Base-by-base conservation (phyloP, 129 eudicot species). In the Flaveria robusta region DNA sequence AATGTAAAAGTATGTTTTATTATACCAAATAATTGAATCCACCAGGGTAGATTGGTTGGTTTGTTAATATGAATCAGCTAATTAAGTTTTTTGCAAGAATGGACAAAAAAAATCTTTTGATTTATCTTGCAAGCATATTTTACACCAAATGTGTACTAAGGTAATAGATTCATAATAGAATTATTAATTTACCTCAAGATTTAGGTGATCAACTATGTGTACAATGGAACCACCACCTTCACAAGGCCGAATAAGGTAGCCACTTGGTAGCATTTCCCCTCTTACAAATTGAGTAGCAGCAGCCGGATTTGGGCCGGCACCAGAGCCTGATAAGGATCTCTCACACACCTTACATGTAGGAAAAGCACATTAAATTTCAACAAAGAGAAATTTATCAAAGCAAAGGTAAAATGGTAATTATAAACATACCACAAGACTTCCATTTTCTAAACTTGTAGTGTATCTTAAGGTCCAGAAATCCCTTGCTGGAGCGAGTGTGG, bases 391-490 rank as follows among this genome's bases (percentile, higher is more conserved):
- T 0, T 15, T 7, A 37, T 26, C 26, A 34, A 41, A 22, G 12
- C 12, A 29, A 24, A 19, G 11, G 26, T 64, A 4, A 63, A 64
- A 46, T 8, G 54, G n/a, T 19, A 41, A 14, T 51, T 11, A 65
- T 60, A 34, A 46, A 72, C 79, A 7, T 83, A 92, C 97, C 96
- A 92, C 97, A 34, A 92, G 88, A 83, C 97, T 92, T 70, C 97
- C 97, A 74, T 92, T 93, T 81, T 89, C 96, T 83, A 92, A 77
- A 76, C 78, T 87, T 14, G 97, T 89, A n/a, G 86, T 92, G 72
- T 92, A 92, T 86, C 97, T 89, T 81, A 92, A 68, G 8, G 93
- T 92, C 97, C 97, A 92, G 78, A 89, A 92, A 81, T 92, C 97
- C 16, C 96, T 87, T 0, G 96, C 93, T 0, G 93, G 80, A 74